A percentile compares a stretch with the other conserved stretches of the same genome.
These are phyloP conservation scores for Mycena sp. DNA, from an alignment of 1,284 basidiomycete species.

Conservation along the genomic window DNA sequence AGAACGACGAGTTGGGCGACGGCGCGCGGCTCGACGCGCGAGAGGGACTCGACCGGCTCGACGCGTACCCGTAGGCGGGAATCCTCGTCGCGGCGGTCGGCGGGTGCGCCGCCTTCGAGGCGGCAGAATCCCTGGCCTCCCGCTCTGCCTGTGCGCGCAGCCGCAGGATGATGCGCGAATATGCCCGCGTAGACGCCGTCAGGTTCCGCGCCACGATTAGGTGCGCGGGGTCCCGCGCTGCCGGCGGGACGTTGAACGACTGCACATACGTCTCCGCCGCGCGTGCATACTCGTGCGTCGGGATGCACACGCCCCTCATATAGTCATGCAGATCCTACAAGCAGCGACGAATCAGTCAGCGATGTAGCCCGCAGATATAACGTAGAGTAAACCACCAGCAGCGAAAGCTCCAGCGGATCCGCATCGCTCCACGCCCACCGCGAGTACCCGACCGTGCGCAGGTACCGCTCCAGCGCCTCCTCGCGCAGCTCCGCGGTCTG, in stretches of 20 bases:
- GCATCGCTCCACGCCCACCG: constrained; percentile 67
- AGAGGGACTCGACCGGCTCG: constrained; percentile 40
- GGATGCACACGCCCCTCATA: constrained; percentile 79
- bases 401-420: constrained; percentile 67
- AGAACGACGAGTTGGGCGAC: constrained; percentile 61
- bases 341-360: constrained; percentile 2
- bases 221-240: constrained; percentile 49
- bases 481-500: constrained; percentile 64
- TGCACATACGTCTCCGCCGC: constrained; percentile 65
- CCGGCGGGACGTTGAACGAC: constrained; percentile 49
- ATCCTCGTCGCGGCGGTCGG: constrained; percentile 21
- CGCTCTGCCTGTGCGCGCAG: constrained; percentile 78
- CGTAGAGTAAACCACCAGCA: constrained; percentile 56
- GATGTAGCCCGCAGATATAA: not conserved
- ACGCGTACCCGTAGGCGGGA: constrained; percentile 27
- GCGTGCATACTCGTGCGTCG: constrained; percentile 73
- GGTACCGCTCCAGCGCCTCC: constrained; percentile 69
- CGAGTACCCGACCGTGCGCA: constrained; percentile 74
- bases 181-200: constrained; percentile 70
- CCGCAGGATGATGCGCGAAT: constrained; percentile 77
- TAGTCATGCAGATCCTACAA: constrained; percentile 77
- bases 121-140: constrained; percentile 40
- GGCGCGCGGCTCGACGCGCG: constrained; percentile 68
- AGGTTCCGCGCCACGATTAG: constrained; percentile 56
- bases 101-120: constrained; percentile 15